Conservation (phyloP, 768 basidiomycete genomes). For the Trichaptum fuscoviolaceum region DNA sequence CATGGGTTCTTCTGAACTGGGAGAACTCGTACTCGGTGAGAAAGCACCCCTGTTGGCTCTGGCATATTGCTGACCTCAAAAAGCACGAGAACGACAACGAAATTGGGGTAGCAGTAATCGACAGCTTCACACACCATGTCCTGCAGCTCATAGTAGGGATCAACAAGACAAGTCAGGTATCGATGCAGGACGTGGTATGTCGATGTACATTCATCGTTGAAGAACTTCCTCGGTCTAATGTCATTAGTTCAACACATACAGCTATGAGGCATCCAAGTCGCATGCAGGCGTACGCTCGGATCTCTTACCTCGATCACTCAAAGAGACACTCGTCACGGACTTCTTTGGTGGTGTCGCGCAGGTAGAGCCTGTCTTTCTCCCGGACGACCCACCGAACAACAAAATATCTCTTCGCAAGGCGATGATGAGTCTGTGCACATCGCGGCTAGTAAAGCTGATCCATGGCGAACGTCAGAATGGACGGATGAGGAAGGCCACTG, state of each 20-base stretch:
- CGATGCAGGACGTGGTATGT: conserved; percentile 78
- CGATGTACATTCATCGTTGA: background rate
- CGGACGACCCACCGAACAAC: background rate
- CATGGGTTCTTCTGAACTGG: conserved; percentile 78
- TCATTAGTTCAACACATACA: conserved; percentile 75
- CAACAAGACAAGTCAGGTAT: conserved; percentile 81
- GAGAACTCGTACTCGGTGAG: conserved; percentile 92
- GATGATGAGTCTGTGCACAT: background rate
- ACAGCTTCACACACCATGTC: conserved; percentile 88
- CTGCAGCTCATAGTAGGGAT: conserved; percentile 89
- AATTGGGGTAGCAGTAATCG: conserved; percentile 93
- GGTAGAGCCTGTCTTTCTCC: conserved; percentile 41
- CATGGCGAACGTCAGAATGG: background rate
- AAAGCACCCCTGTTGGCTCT: conserved; percentile 8
- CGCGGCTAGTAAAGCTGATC: background rate
- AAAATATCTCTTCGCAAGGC: background rate
- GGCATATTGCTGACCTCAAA: background rate
- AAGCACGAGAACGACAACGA: conserved; percentile 93
- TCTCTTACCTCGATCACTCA: conserved; percentile 66
- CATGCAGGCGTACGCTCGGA: conserved; percentile 87
- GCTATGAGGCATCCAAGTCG: conserved; percentile 69
- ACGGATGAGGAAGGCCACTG: background rate
- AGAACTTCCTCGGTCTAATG: background rate
- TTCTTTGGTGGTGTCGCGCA: conserved; percentile 88
- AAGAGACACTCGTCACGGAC: conserved; percentile 64